Conservation (phyloP, 371 early-diverging fungal species). For the Haplosporangium sp. region DNA sequence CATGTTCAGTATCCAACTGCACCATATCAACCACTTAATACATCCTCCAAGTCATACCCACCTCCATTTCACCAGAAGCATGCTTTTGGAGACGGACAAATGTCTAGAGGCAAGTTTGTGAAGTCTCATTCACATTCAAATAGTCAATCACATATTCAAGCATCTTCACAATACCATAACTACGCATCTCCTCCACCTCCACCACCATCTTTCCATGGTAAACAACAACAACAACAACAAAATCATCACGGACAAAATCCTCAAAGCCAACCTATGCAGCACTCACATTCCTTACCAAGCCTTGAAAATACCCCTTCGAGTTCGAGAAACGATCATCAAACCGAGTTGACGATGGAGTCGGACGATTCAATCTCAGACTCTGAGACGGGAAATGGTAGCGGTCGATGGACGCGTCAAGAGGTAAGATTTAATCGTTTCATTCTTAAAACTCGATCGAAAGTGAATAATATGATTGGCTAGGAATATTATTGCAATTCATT, state of each 20-base stretch:
- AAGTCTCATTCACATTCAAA: constrained; percentile 17
- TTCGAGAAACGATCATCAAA: constrained; percentile 5
- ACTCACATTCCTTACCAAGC: constrained; percentile 18
- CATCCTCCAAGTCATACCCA: neutral
- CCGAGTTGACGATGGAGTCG: constrained; percentile 31
- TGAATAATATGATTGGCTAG: neutral
- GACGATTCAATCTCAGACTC: constrained; percentile 37
- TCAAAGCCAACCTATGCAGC: constrained; percentile 14
- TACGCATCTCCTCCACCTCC: constrained; percentile 36
- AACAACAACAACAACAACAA: constrained; percentile 8
- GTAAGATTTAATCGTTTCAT: constrained; percentile 9
- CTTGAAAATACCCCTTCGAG: constrained; percentile 4
- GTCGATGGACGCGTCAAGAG: constrained; percentile 48
- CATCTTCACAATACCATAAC: constrained; percentile 12
- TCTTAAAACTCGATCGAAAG: neutral
- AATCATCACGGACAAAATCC: neutral
- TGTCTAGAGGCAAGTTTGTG: neutral
- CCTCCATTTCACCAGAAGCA: constrained; percentile 16
- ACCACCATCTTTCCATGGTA: constrained; percentile 9
- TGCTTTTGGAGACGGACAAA: neutral
- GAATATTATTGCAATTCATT: neutral
- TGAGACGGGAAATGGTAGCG: constrained; percentile 11
- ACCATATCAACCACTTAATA: neutral
- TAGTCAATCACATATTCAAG: constrained; percentile 22
- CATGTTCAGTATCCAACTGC: constrained; percentile 19